These are phyloP conservation scores for Aureoboletus auriporus DNA, from an alignment of 768 basidiomycete species.

Conservation along the genomic window DNA sequence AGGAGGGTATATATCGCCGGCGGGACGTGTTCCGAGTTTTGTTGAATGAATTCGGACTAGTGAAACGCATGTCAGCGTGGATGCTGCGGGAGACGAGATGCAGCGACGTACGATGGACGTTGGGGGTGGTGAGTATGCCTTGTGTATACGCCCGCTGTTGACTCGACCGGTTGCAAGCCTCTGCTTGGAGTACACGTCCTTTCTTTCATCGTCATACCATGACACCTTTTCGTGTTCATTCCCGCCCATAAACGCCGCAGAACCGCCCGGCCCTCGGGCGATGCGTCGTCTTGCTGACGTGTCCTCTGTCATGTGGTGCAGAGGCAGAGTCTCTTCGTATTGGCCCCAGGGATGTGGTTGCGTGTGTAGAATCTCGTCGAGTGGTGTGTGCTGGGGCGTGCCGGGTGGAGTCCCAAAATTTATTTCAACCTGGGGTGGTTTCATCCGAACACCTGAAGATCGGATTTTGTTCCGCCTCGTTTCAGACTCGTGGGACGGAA, in stretches of 20 bases:
- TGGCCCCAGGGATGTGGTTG: conserved; percentile 26
- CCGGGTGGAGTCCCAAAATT: conserved; percentile 61
- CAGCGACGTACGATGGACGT: conserved; percentile 51
- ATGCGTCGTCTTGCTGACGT: conserved; percentile 45
- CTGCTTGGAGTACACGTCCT: conserved; percentile 57
- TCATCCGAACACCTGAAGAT: conserved; percentile 49
- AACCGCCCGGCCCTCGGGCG: conserved; percentile 32
- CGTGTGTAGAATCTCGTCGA: conserved; percentile 55
- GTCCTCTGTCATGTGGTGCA: conserved; percentile 52
- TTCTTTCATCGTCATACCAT: conserved; percentile 59
- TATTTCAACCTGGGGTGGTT: conserved; percentile 62
- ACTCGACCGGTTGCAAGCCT: conserved; percentile 36
- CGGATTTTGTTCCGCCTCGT: too few relatives aligned
- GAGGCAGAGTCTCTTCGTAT: conserved; percentile 42
- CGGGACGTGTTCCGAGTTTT: conserved; percentile 75
- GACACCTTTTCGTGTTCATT: conserved; percentile 23
- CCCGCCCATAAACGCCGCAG: conserved; percentile 27
- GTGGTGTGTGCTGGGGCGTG: conserved; percentile 42
- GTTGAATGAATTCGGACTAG: conserved; percentile 59
- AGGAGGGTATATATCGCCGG: conserved; percentile 88
- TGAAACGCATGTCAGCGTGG: conserved; percentile 1
- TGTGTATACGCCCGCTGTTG: conserved; percentile 59
- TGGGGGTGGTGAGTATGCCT: conserved; percentile 59
- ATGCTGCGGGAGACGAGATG: conserved; percentile 6
- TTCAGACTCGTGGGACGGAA: conserved; percentile 1